Conservation (phyloP, 495 filamentous ascomycete species). For the Achaetomiella virescens region DNA sequence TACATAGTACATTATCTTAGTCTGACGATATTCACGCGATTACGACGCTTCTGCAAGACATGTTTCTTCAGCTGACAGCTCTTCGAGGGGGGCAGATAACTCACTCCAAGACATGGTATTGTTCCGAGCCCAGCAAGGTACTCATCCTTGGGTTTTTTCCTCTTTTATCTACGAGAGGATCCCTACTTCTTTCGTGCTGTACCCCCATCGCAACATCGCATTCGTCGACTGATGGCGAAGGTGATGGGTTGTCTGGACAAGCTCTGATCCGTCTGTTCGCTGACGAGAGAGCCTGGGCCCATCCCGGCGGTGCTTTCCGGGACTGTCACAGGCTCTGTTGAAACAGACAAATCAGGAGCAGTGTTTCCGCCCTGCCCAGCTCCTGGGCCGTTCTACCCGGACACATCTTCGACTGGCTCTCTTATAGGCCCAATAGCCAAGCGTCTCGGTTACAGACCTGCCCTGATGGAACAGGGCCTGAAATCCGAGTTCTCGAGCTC, state of each 20-base stretch:
- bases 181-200: too few species aligned
- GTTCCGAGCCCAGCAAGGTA: too few species aligned
- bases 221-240: too few species aligned
- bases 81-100: too few species aligned
- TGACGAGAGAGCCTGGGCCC: conserved; percentile 4
- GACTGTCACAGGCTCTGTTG: conserved; percentile 16
- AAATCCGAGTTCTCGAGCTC: conserved; percentile 13
- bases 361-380: conserved; percentile 25
- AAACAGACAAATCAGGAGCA: conserved; percentile 32
- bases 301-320: conserved; percentile 4
- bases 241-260: not conserved
- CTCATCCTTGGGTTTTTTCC: not conserved
- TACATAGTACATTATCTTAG: too few species aligned
- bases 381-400: conserved; percentile 17
- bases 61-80: too few species aligned
- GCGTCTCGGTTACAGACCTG: conserved; percentile 39
- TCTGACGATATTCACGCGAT: too few species aligned
- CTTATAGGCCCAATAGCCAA: conserved; percentile 22
- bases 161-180: not conserved
- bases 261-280: conserved; percentile 6
- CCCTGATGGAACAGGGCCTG: conserved; percentile 38
- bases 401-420: conserved; percentile 28
- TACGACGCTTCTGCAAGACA: too few species aligned
- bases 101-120: too few species aligned
- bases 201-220: too few species aligned